phyloP scores from a whole-genome alignment of 2,329 filamentous ascomycete genomes.

The Hypoxylon sp. region DNA sequence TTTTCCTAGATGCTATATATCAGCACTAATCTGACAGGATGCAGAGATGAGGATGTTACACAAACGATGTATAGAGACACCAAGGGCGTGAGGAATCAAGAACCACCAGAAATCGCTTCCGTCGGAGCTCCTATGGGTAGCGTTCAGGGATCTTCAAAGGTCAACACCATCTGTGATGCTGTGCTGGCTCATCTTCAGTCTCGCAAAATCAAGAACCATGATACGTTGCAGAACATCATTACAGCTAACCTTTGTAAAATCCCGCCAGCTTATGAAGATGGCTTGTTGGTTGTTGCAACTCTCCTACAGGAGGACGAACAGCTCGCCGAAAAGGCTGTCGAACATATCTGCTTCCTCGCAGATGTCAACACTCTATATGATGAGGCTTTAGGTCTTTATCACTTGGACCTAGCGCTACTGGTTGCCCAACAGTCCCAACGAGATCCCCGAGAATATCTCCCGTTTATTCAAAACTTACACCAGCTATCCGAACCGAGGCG shows the following conservation, averaged over 20 bases:
- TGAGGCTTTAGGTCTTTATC: conserved; percentile 88
- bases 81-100: conserved; percentile 59
- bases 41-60: conserved; percentile 88
- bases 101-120: conserved; percentile 32
- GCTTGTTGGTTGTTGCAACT: conserved; percentile 81
- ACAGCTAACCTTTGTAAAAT: conserved; percentile 95
- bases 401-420: conserved; percentile 88
- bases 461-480: conserved; percentile 91
- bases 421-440: conserved; percentile 97
- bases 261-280: conserved; percentile 89
- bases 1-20: not conserved
- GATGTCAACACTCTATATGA: conserved; percentile 95
- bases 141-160: conserved; percentile 66
- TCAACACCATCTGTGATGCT: conserved; percentile 90
- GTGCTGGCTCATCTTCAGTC: conserved; percentile 76
- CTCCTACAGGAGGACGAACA: conserved; percentile 76
- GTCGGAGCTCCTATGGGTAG: conserved; percentile 14
- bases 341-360: conserved; percentile 97
- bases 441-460: conserved; percentile 94
- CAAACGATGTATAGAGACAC: conserved; percentile 95
- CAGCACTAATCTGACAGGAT: conserved; percentile 47
- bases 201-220: conserved; percentile 69
- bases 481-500: conserved; percentile 77
- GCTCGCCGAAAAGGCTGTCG: conserved; percentile 87
- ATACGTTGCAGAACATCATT: conserved; percentile 84